Conservation (phyloP, 805 yeast species). For the Vanderwaltozyma verrucispora region DNA sequence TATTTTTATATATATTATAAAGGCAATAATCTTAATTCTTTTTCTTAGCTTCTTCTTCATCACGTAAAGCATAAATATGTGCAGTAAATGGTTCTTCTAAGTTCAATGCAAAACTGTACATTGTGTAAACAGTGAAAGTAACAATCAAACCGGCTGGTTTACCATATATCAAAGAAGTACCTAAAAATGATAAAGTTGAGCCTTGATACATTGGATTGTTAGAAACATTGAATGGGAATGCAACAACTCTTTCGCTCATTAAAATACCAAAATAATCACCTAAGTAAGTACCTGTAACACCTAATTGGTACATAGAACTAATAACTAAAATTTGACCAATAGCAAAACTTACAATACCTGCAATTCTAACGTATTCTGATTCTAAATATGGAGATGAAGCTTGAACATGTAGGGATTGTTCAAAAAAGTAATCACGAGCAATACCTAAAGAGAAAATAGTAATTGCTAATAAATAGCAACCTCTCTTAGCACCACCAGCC, state of each 20-base stretch:
- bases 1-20: no score
- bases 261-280: constrained; percentile 97
- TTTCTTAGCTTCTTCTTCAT: constrained; percentile 25
- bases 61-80: constrained; percentile 71
- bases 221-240: constrained; percentile 85
- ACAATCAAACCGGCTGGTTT: constrained; percentile 83
- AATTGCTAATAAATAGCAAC: constrained; percentile 77
- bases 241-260: constrained; percentile 81
- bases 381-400: constrained; percentile 49
- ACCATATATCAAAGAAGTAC: constrained; percentile 78
- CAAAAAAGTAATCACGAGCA: constrained; percentile 64
- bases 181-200: constrained; percentile 78
- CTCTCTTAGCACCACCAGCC: constrained; percentile 55
- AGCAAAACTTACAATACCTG: constrained; percentile 47
- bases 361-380: constrained; percentile 31
- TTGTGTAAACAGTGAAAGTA: constrained; percentile 58
- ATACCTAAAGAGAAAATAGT: constrained; percentile 83
- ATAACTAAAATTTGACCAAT: constrained; percentile 74
- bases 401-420: constrained; percentile 62
- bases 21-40: no score
- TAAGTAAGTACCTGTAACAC: constrained; percentile 90
- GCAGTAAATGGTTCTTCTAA: constrained; percentile 98
- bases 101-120: constrained; percentile 74
- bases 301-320: constrained; percentile 83
- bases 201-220: constrained; percentile 98